Conservation (phyloP, 148 eudicot genomes). For the Amaranthus cruentus region DNA sequence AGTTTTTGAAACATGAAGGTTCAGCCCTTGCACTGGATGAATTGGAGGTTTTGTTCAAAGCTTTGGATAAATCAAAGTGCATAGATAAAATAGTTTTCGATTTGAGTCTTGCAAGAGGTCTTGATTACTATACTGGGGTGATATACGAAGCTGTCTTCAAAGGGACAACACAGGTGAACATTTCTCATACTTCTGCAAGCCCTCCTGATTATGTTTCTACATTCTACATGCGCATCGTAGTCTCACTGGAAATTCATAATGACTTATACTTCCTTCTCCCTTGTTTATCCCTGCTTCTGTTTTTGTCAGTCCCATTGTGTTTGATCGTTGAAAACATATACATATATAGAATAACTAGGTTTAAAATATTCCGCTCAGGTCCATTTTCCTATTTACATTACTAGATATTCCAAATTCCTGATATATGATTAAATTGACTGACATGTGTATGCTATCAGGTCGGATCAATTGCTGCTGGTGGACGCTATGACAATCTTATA, state of each 20-base stretch:
- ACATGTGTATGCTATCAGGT: constrained; percentile 42
- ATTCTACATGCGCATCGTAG: background rate
- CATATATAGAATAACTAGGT: too few relatives aligned
- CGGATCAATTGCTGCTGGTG: constrained; percentile 98
- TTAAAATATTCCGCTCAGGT: too few relatives aligned
- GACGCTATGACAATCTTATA: constrained; percentile 93
- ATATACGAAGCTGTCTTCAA: constrained; percentile 91
- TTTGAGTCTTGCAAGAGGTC: constrained; percentile 96
- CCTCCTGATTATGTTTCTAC: background rate
- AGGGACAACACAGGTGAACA: constrained; percentile 79
- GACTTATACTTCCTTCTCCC: background rate
- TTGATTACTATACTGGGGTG: constrained; percentile 97
- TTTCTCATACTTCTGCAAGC: constrained; percentile 1
- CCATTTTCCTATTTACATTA: background rate
- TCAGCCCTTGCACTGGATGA: constrained; percentile 66
- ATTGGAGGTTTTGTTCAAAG: constrained; percentile 73
- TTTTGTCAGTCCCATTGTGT: background rate
- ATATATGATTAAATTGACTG: constrained; percentile 1
- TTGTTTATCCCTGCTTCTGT: background rate
- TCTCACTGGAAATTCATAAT: background rate
- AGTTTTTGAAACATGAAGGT: constrained; percentile 56
- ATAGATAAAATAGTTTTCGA: constrained; percentile 80
- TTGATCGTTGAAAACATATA: too few relatives aligned
- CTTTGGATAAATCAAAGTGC: constrained; percentile 59
- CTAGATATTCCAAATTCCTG: background rate